These are phyloP conservation scores for Phyllosticta citrichinensis DNA, from an alignment of 2,329 filamentous ascomycete genomes.

Conservation along the genomic window DNA sequence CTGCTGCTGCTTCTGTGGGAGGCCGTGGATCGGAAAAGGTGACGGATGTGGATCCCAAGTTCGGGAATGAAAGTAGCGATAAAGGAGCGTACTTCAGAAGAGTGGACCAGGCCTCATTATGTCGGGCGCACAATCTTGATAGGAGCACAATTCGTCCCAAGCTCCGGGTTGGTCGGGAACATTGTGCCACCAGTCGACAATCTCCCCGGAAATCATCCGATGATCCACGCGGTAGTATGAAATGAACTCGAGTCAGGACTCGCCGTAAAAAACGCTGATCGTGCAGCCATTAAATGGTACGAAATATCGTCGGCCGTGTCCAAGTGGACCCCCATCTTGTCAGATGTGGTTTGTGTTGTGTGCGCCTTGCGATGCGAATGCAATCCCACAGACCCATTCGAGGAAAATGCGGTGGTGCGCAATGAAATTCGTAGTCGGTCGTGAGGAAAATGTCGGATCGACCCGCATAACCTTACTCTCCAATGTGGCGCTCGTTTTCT, in stretches of 20 bases:
- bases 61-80: too few species aligned
- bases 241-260: not conserved
- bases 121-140: too few species aligned
- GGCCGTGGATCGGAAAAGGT: too few species aligned
- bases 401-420: not conserved
- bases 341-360: not conserved
- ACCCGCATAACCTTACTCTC: slow-evolving; percentile 22
- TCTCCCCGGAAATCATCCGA: not conserved
- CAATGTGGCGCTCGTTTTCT: slow-evolving; percentile 60
- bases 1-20: not conserved
- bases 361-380: not conserved
- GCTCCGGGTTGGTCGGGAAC: not conserved
- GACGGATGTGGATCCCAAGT: too few species aligned
- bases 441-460: not conserved
- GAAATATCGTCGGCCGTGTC: not conserved
- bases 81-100: too few species aligned
- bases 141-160: not conserved
- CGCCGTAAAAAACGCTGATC: not conserved
- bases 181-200: not conserved
- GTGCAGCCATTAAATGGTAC: not conserved
- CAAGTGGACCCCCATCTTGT: not conserved
- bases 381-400: not conserved
- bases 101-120: too few species aligned
- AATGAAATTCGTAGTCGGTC: slow-evolving; percentile 10
- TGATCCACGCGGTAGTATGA: not conserved